Evolutionary conservation across 2,329 filamentous ascomycete genomes (phyloP).

Genomic region (Myotisia sp.): DNA sequence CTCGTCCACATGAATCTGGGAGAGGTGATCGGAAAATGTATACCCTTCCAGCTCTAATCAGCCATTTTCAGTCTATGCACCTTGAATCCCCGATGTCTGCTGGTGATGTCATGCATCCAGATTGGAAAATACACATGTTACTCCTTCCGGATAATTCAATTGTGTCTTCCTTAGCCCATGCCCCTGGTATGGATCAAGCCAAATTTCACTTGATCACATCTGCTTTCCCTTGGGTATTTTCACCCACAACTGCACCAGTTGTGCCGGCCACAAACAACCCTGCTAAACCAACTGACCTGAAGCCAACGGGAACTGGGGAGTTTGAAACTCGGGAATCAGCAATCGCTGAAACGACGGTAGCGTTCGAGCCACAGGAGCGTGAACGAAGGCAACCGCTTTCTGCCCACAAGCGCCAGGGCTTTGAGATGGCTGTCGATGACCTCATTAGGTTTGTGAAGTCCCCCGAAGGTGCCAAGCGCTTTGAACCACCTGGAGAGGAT

Average conservation of each 20-base stretch:
- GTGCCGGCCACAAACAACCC: background rate
- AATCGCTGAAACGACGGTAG: background rate
- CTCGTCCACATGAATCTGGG: constrained; percentile 9
- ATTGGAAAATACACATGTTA: constrained; percentile 50
- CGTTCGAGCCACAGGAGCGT: constrained; percentile 3
- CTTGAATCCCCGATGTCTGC: constrained; percentile 13
- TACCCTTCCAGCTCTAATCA: constrained; percentile 20
- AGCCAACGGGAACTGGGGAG: background rate
- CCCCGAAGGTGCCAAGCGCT: constrained; percentile 12
- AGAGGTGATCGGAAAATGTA: constrained; percentile 16
- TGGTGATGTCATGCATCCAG: constrained; percentile 20
- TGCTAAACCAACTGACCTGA: background rate
- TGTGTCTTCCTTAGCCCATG: constrained; percentile 28
- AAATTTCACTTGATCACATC: constrained; percentile 40
- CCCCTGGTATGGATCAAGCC: constrained; percentile 43
- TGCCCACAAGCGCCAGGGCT: constrained; percentile 3
- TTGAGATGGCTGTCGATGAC: constrained; percentile 14
- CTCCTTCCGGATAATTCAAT: constrained; percentile 38
- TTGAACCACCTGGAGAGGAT: constrained; percentile 28
- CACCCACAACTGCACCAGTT: constrained; percentile 5
- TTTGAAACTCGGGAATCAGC: constrained; percentile 2
- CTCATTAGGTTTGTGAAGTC: constrained; percentile 14
- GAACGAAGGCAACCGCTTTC: background rate
- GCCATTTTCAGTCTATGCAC: constrained; percentile 27
- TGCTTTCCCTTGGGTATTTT: constrained; percentile 35